Evolutionary conservation across 2,329 filamentous ascomycete genomes (phyloP).

Genomic region (Penicillium brasilianum): DNA sequence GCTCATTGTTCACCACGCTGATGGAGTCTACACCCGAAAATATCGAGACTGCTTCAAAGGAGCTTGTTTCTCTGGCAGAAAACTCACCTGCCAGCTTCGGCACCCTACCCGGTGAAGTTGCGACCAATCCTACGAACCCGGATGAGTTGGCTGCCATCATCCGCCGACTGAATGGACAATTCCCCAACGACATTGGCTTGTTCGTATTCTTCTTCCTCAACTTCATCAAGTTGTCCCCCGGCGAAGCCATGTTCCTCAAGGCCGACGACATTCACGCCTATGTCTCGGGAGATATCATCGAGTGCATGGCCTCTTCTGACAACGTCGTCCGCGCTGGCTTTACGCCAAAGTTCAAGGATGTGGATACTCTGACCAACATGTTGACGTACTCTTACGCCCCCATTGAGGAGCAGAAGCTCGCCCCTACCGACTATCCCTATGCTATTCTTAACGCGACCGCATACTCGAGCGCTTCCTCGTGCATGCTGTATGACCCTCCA

Average conservation of each 20-base stretch:
- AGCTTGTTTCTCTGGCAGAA: conserved; percentile 73
- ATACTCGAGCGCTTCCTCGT: conserved; percentile 76
- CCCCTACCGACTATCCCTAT: conserved; percentile 82
- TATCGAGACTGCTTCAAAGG: conserved; percentile 67
- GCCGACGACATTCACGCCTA: conserved; percentile 99
- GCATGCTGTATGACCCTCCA: conserved; percentile 85
- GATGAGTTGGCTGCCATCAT: conserved; percentile 78
- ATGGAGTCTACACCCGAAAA: conserved; percentile 76
- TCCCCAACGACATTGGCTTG: conserved; percentile 86
- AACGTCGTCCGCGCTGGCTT: conserved; percentile 97
- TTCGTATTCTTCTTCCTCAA: conserved; percentile 98
- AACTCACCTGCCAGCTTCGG: conserved; percentile 75
- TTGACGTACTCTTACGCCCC: conserved; percentile 95
- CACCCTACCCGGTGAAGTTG: conserved; percentile 46
- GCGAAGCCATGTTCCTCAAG: conserved; percentile 93
- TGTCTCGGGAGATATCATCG: conserved; percentile 77
- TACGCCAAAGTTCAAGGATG: conserved; percentile 98
- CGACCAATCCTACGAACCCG: conserved; percentile 44
- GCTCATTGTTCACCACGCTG: conserved; percentile 74
- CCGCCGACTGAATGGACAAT: conserved; percentile 76
- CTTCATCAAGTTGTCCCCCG: conserved; percentile 83
- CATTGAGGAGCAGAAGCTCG: conserved; percentile 93
- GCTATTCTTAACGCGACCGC: conserved; percentile 78
- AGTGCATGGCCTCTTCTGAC: conserved; percentile 99
- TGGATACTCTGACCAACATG: conserved; percentile 84